Conservation (phyloP, 805 yeast genomes). For the Lachancea thermotolerans region DNA sequence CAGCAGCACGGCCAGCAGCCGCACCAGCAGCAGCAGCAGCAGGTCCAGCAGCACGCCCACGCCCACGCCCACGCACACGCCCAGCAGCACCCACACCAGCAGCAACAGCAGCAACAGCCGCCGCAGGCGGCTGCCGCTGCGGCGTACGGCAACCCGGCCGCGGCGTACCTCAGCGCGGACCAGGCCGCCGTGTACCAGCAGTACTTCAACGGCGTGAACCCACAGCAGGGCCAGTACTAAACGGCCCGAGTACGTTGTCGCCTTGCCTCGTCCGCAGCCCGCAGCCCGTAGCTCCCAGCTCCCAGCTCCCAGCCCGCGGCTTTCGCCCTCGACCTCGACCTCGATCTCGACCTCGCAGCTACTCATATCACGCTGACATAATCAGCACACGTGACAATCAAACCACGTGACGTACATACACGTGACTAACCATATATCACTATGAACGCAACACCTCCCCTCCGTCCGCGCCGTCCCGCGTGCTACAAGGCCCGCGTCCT, state of each 20-base stretch:
- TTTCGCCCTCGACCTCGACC: no score
- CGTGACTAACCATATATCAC: no score
- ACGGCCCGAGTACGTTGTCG: neutral
- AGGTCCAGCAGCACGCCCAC: conserved; percentile 1
- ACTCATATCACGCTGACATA: no score
- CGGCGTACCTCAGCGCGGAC: conserved; percentile 42
- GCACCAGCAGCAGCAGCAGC: conserved; percentile 2
- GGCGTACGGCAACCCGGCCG: conserved; percentile 12
- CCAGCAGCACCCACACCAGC: conserved; percentile 17
- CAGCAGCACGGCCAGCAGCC: neutral
- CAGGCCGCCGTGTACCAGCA: conserved; percentile 55
- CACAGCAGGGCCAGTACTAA: conserved; percentile 50
- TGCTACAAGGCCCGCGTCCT: no score
- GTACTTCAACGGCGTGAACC: conserved; percentile 51
- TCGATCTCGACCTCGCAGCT: no score
- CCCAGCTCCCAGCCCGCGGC: no score
- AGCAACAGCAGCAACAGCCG: conserved; percentile 18
- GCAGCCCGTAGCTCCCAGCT: neutral
- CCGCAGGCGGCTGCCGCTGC: conserved; percentile 10
- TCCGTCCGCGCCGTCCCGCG: no score
- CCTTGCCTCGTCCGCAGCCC: no score
- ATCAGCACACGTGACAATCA: no score
- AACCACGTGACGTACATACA: no score
- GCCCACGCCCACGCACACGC: conserved; percentile 27
- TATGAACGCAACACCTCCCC: no score